phyloP scores from a whole-genome alignment of 2,329 filamentous ascomycete genomes.

The Escovopsis weberi region DNA sequence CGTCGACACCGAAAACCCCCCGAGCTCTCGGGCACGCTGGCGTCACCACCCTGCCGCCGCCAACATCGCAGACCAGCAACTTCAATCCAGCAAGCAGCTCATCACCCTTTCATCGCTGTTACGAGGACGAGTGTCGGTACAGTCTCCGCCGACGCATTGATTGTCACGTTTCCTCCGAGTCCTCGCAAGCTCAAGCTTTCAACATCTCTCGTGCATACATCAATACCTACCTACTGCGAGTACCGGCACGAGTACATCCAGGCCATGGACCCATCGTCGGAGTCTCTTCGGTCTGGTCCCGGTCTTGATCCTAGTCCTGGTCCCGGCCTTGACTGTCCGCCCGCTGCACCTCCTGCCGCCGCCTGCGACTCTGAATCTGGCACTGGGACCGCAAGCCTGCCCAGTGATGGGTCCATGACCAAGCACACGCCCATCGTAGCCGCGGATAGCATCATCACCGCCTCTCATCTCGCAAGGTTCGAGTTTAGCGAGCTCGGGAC shows the following conservation, averaged over 20 bases:
- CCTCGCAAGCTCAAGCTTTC: no score
- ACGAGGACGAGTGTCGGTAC: no score
- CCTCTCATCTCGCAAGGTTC: conserved; percentile 49
- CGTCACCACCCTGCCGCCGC: background rate
- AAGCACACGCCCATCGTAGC: conserved; percentile 7
- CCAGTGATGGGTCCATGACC: conserved; percentile 7
- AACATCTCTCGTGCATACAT: no score
- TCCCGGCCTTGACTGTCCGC: conserved; percentile 2
- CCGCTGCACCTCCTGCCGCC: background rate
- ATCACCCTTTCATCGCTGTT: background rate
- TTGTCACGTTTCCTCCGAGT: no score
- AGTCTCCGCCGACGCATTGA: no score
- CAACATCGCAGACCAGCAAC: background rate
- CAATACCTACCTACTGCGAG: no score
- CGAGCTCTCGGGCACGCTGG: conserved; percentile 3
- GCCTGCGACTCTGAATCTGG: background rate
- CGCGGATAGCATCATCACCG: conserved; percentile 7
- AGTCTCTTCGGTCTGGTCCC: conserved; percentile 17
- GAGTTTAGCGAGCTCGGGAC: conserved; percentile 81
- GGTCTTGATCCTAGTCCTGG: conserved; percentile 1
- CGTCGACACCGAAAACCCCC: conserved; percentile 4
- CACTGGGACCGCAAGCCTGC: conserved; percentile 2
- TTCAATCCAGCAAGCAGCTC: background rate
- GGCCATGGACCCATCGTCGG: conserved; percentile 18
- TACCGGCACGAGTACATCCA: no score